Percentiles rank a stretch among this genome's conserved stretches.
Conservation (phyloP, 805 yeast genomes). For the Ogataea salicorniae region DNA sequence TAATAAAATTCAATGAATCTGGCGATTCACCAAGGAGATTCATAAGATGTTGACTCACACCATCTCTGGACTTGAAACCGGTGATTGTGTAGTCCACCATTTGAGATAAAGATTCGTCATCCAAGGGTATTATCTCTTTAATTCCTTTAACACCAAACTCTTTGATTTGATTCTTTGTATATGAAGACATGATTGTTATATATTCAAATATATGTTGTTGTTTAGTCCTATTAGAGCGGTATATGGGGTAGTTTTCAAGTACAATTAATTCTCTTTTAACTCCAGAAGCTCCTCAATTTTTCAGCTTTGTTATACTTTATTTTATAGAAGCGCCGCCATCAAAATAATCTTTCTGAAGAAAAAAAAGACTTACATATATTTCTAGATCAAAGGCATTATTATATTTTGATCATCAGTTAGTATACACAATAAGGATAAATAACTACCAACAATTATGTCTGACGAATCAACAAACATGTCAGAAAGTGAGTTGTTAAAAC, state of each 20-base stretch:
- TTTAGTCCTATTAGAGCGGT: no score
- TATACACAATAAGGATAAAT: no score
- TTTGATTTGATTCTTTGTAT: constrained; percentile 21
- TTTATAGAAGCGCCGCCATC: no score
- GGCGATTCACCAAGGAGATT: constrained; percentile 56
- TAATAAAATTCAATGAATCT: constrained; percentile 43
- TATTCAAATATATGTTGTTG: no score
- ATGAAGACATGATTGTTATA: constrained; percentile 10
- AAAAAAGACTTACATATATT: no score
- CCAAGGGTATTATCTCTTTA: constrained; percentile 47
- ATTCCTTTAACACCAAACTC: constrained; percentile 20
- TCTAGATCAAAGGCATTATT: no score
- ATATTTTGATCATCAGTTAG: no score
- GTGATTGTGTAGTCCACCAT: constrained; percentile 49
- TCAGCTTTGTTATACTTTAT: background rate
- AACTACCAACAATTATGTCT: no score
- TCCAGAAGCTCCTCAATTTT: background rate
- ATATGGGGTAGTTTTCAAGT: background rate
- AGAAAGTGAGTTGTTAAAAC: constrained; percentile 14
- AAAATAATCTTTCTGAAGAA: no score
- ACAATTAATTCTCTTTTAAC: background rate
- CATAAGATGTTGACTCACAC: constrained; percentile 46
- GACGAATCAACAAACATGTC: constrained; percentile 7
- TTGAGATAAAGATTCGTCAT: constrained; percentile 48
- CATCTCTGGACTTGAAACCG: constrained; percentile 39